Evolutionary conservation across 345 rosid genomes (phyloP).

Genomic region (Ceriops zippeliana): DNA sequence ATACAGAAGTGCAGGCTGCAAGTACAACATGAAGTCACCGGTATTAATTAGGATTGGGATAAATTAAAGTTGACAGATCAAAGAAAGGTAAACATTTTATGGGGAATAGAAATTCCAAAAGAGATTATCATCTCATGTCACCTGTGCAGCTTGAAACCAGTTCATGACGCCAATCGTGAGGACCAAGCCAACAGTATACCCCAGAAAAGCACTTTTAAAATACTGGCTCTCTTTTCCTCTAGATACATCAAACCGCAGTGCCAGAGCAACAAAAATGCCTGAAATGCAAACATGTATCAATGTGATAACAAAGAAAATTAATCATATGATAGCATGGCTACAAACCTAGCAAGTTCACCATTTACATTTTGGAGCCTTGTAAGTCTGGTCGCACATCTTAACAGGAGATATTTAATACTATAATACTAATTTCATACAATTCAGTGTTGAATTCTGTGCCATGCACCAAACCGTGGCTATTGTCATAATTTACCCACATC

Average conservation of each 20-base stretch:
- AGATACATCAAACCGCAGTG: conserved; percentile 88
- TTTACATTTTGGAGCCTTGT: too few species aligned
- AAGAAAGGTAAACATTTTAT: background rate
- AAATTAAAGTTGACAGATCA: background rate
- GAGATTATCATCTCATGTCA: conserved; percentile 13
- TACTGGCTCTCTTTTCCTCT: conserved; percentile 82
- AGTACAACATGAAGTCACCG: background rate
- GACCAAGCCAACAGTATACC: conserved; percentile 68
- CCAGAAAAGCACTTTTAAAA: conserved; percentile 91
- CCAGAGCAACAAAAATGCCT: conserved; percentile 98
- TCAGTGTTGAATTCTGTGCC: background rate
- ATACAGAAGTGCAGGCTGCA: conserved; percentile 95
- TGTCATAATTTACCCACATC: too few species aligned
- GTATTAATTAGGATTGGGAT: background rate
- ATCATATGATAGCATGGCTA: background rate
- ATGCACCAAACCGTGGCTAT: too few species aligned
- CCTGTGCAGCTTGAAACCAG: conserved; percentile 99
- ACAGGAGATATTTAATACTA: background rate
- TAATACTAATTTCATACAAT: background rate
- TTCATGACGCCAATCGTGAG: conserved; percentile 95
- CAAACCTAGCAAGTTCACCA: background rate
- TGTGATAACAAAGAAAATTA: background rate
- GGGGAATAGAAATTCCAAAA: background rate
- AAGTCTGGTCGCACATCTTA: background rate
- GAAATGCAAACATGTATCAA: conserved; percentile 6